Evolutionary conservation across 805 yeast species (phyloP), one percentile per base, ranked within the genome.

Genomic region (Pichia californica): DNA sequence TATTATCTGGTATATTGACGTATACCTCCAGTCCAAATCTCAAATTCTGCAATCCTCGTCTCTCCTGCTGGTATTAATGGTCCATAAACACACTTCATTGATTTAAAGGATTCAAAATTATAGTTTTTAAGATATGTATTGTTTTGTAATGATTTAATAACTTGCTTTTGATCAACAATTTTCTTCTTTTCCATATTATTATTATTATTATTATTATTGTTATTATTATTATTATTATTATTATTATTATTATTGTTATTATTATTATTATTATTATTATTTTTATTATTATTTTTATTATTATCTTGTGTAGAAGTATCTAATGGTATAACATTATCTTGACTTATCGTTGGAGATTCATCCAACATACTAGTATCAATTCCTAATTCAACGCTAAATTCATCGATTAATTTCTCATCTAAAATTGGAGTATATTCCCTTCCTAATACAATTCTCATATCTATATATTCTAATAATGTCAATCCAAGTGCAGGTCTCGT

Each of bases 401-500:
- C 66, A 29, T 50, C 69, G 43, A 61, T 66, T 58, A 51, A 53
- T 36, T 31, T 56, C 53, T 56, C 67, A 46, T 56, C 61, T 46
- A 52, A 54, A 36, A 56, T 66, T 34, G 76, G 76, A 46, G 61
- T 65, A 46, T 67, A 68, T 13, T 63, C 59, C 52, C 73, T 74
- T 35, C 61, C 55, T 44, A 76, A 52, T 34, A 73, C 59, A 14
- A 81, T 62, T 36, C 87, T 63, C 31, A 71, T 68, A 43, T 73
- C 70, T 10, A 80, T 56, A 42, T 63, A 67, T 42, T 72, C 74
- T 10, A 76, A 67, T 83, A 85, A 77, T 9, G 67, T 53, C 3
- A 73, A 46, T 0, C 85, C 86, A 35, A 79, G 57, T 15, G 79
- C 73, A 3, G 86, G 82, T 1, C 74, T 60, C 1, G 66, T 62